A percentile compares a stretch with the other conserved stretches of the same genome.
These are phyloP conservation scores for Claviceps fusiformis DNA, from an alignment of 2,329 filamentous ascomycete genomes.

Conservation along the genomic window DNA sequence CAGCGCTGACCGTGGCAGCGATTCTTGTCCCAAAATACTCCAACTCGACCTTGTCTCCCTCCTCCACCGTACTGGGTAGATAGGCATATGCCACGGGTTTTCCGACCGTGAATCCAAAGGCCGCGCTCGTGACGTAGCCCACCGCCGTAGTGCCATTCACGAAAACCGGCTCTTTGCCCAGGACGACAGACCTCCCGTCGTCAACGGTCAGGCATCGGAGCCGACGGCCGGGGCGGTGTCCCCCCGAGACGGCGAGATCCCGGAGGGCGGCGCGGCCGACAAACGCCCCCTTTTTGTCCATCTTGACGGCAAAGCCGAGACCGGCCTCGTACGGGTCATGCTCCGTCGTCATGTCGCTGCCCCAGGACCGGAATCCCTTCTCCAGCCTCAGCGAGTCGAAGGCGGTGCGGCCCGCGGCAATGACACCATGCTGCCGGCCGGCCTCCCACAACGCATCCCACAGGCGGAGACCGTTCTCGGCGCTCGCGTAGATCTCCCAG, in stretches of 20 bases:
- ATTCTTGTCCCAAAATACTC: conserved; percentile 47
- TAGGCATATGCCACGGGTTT: conserved; percentile 48
- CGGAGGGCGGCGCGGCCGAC: conserved; percentile 37
- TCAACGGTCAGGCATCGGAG: conserved; percentile 40
- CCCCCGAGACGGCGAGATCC: conserved; percentile 19
- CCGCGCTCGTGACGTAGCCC: conserved; percentile 48
- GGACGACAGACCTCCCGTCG: conserved; percentile 40
- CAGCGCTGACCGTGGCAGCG: conserved; percentile 36
- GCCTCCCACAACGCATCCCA: conserved; percentile 46
- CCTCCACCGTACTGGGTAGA: conserved; percentile 31
- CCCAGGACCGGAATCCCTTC: conserved; percentile 43
- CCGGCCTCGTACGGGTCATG: conserved; percentile 48
- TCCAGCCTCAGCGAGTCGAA: conserved; percentile 47
- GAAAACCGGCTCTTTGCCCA: conserved; percentile 51
- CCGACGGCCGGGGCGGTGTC: conserved; percentile 18
- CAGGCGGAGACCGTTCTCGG: conserved; percentile 41
- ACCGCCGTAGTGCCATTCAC: conserved; percentile 24
- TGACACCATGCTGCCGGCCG: conserved; percentile 38
- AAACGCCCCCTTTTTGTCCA: conserved; percentile 29
- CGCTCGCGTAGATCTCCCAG: conserved; percentile 48
- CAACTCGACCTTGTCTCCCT: conserved; percentile 40
- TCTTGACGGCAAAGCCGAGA: conserved; percentile 34
- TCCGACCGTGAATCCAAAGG: conserved; percentile 44
- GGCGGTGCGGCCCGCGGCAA: conserved; percentile 44
- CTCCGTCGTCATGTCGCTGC: conserved; percentile 45